Evolutionary conservation across 2,329 filamentous ascomycete species (phyloP).

Genomic region (Aureobasidium vineae): DNA sequence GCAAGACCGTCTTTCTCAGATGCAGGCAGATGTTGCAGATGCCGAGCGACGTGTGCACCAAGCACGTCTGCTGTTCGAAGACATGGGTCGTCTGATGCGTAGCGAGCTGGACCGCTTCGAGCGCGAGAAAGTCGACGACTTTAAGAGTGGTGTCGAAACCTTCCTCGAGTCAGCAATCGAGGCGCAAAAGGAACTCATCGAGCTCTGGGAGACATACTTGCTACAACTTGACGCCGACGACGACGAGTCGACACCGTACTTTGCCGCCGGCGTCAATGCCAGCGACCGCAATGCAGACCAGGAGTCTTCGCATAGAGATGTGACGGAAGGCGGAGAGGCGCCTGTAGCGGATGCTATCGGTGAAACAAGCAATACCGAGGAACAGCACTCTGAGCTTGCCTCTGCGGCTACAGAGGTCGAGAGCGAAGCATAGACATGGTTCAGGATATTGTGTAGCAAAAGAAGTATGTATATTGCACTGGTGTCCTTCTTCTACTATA

Average conservation of each 20-base stretch:
- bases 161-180: slow-evolving; percentile 96
- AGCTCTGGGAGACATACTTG: slow-evolving; percentile 98
- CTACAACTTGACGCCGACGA: slow-evolving; percentile 95
- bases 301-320: slow-evolving; percentile 33
- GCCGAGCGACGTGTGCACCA: slow-evolving; percentile 92
- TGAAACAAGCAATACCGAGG: background rate
- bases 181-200: slow-evolving; percentile 91
- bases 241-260: slow-evolving; percentile 53
- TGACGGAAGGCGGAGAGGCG: slow-evolving; percentile 9
- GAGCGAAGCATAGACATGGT: slow-evolving; percentile 8
- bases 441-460: background rate
- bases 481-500: background rate
- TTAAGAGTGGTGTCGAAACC: slow-evolving; percentile 96
- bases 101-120: slow-evolving; percentile 91
- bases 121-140: slow-evolving; percentile 96
- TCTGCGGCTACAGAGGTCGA: slow-evolving; percentile 9
- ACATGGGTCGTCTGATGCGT: slow-evolving; percentile 94
- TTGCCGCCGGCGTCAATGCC: slow-evolving; percentile 35
- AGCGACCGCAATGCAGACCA: slow-evolving; percentile 37
- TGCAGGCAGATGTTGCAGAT: slow-evolving; percentile 90
- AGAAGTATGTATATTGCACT: slow-evolving; percentile 1
- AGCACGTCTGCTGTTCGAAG: slow-evolving; percentile 84
- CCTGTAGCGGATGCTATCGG: slow-evolving; percentile 4
- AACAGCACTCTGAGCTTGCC: slow-evolving; percentile 3
- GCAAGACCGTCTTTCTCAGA: slow-evolving; percentile 90